phyloP scores from a whole-genome alignment of 1,284 basidiomycete species.

The Termitomyces sp. region DNA sequence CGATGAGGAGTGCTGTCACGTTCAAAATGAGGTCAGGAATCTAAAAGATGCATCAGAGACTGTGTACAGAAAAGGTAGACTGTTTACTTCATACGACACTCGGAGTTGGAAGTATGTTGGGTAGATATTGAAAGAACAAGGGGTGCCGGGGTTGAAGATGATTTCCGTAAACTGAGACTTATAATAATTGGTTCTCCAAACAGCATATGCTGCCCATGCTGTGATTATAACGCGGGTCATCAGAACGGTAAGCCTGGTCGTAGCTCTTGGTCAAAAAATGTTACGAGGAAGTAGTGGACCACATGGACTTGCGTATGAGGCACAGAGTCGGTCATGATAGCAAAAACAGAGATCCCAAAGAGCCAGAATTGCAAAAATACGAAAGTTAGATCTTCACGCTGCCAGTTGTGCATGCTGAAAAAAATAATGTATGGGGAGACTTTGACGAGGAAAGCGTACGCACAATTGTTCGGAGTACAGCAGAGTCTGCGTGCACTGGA shows the following conservation, averaged over 20 bases:
- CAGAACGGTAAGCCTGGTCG: conserved; percentile 28
- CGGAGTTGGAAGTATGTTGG: conserved; percentile 37
- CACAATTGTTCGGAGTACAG: conserved; percentile 41
- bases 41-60: conserved; percentile 23
- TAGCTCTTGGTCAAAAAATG: not conserved
- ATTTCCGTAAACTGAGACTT: conserved; percentile 31
- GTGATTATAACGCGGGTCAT: conserved; percentile 42
- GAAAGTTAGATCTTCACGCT: conserved; percentile 47
- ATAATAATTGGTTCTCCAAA: conserved; percentile 40
- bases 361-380: conserved; percentile 56
- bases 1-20: conserved; percentile 36
- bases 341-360: conserved; percentile 47
- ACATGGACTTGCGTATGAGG: conserved; percentile 41
- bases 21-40: conserved; percentile 46
- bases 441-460: conserved; percentile 10
- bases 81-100: conserved; percentile 35
- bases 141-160: conserved; percentile 34
- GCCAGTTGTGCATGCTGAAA: conserved; percentile 39
- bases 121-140: conserved; percentile 45
- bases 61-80: not conserved
- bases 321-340: conserved; percentile 46
- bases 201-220: conserved; percentile 46
- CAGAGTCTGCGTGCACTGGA: conserved; percentile 38
- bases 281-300: not conserved
- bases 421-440: not conserved